These are phyloP conservation scores for Andrographis paniculata DNA, from an alignment of 305 asterid genomes.

Conservation along the genomic window DNA sequence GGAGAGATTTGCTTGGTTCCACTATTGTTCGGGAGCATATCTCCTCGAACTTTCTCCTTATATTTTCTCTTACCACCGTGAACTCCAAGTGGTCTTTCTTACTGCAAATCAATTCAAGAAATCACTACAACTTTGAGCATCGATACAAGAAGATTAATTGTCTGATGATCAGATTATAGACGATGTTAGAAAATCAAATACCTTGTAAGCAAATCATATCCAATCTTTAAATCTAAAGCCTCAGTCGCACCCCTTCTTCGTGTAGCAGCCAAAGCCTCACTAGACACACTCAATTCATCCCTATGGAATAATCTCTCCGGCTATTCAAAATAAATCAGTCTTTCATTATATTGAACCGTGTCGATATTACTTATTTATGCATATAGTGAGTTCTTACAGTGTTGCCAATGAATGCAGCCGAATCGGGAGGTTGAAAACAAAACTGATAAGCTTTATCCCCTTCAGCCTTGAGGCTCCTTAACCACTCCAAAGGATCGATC, in stretches of 20 bases:
- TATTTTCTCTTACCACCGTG: conserved; percentile 73
- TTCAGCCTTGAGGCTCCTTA: conserved; percentile 50
- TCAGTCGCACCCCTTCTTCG: conserved; percentile 77
- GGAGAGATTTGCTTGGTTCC: conserved; percentile 70
- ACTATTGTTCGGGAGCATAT: conserved; percentile 49
- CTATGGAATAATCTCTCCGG: conserved; percentile 89
- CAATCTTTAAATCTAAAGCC: conserved; percentile 67
- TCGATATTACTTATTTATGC: no score
- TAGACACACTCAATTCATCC: conserved; percentile 44
- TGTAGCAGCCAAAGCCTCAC: conserved; percentile 96
- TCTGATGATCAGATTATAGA: background rate
- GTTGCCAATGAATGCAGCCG: conserved; percentile 93
- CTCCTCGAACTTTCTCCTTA: conserved; percentile 65
- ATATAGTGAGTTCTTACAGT: conserved; percentile 44
- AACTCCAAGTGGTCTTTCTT: conserved; percentile 84
- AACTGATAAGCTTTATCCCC: conserved; percentile 81
- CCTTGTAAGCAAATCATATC: conserved; percentile 88
- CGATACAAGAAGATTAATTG: background rate
- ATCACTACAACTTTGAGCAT: background rate
- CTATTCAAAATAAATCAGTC: conserved; percentile 26
- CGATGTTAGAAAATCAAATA: background rate
- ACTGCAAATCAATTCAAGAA: conserved; percentile 35
- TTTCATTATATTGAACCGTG: background rate
- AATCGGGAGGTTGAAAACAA: conserved; percentile 86
- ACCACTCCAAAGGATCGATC: conserved; percentile 70